Evolutionary conservation across 1,284 basidiomycete species (phyloP).

Genomic region (Moniliella sp.): DNA sequence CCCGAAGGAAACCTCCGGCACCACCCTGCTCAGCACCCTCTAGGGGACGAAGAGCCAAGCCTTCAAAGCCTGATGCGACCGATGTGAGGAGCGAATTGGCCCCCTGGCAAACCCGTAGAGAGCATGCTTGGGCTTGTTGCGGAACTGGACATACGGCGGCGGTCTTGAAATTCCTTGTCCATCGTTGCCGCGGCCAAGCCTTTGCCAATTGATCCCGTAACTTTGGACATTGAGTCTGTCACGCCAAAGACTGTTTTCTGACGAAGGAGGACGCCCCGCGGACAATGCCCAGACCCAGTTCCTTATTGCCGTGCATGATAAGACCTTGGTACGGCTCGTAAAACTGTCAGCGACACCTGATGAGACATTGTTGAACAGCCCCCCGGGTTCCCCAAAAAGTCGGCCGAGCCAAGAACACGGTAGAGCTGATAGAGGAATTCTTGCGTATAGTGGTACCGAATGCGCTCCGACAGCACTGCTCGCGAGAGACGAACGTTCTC

Average conservation of each 20-base stretch:
- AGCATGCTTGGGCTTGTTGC: slow-evolving; percentile 86
- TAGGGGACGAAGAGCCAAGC: slow-evolving; percentile 81
- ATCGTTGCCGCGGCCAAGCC: slow-evolving; percentile 88
- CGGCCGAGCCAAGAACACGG: slow-evolving; percentile 81
- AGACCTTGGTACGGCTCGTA: slow-evolving; percentile 95
- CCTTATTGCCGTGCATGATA: slow-evolving; percentile 86
- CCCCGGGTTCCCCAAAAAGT: slow-evolving; percentile 62
- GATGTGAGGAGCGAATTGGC: slow-evolving; percentile 82
- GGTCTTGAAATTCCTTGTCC: slow-evolving; percentile 80
- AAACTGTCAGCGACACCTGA: slow-evolving; percentile 94
- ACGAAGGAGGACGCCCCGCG: slow-evolving; percentile 81
- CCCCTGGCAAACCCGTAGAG: slow-evolving; percentile 82
- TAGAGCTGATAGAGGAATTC: slow-evolving; percentile 84
- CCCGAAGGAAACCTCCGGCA: slow-evolving; percentile 88
- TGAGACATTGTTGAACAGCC: slow-evolving; percentile 91
- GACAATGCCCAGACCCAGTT: slow-evolving; percentile 87
- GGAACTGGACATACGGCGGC: slow-evolving; percentile 61
- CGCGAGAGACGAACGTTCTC: slow-evolving; percentile 77
- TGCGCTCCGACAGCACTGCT: slow-evolving; percentile 61
- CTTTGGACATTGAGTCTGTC: slow-evolving; percentile 83
- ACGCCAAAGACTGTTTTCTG: slow-evolving; percentile 92
- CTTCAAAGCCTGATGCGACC: slow-evolving; percentile 83
- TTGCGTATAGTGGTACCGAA: slow-evolving; percentile 79
- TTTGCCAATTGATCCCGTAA: slow-evolving; percentile 90
- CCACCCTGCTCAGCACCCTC: slow-evolving; percentile 89